These are phyloP conservation scores for Nitzschia inconspicua DNA, from an alignment of 108 stramenopile genomes.

Conservation along the genomic window DNA sequence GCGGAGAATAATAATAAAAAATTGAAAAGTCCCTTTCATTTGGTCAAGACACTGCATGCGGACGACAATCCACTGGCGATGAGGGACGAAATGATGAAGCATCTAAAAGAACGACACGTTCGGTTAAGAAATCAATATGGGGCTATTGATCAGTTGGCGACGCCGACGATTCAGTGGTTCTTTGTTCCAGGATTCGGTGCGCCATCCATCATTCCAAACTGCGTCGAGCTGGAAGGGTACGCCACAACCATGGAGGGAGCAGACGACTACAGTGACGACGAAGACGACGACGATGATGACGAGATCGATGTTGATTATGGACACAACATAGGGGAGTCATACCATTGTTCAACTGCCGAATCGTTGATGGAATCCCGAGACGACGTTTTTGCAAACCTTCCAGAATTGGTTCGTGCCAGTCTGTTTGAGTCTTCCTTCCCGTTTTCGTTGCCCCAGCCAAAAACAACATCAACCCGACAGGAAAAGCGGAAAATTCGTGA, in stretches of 20 bases:
- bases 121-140: background rate
- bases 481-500: constrained; percentile 9
- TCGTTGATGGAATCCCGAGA: no score
- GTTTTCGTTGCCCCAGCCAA: background rate
- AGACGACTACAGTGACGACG: constrained; percentile 18
- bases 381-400: no score
- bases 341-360: background rate
- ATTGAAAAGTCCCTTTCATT: constrained; percentile 30
- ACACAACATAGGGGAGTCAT: background rate
- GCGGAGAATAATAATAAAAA: background rate
- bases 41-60: constrained; percentile 39
- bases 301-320: constrained; percentile 8
- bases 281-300: constrained; percentile 1
- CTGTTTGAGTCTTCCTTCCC: no score
- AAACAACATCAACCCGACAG: background rate
- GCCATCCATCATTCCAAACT: constrained; percentile 31
- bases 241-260: constrained; percentile 46
- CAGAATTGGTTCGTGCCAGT: no score
- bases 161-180: constrained; percentile 36
- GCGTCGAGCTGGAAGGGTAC: constrained; percentile 55
- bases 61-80: constrained; percentile 37
- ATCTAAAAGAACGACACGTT: constrained; percentile 18
- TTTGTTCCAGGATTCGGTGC: constrained; percentile 48
- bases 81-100: constrained; percentile 29
- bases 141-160: background rate